phyloP scores from a whole-genome alignment of 345 rosid species.

The Eucalyptus lansdowneana region DNA sequence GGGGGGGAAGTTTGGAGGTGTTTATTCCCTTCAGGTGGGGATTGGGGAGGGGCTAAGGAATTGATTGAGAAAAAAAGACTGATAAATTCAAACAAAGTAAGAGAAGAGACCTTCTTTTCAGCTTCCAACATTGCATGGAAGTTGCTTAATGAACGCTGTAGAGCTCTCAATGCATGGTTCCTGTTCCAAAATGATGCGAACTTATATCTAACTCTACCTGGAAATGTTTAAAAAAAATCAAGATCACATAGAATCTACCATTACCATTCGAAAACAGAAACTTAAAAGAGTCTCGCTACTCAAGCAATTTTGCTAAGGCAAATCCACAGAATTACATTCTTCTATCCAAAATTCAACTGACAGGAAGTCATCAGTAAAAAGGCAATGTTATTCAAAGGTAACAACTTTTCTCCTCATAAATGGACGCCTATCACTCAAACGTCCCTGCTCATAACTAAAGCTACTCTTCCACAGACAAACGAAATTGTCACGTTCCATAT shows the following conservation, averaged over 20 bases:
- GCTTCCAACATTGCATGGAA: conserved; percentile 66
- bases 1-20: background rate
- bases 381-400: background rate
- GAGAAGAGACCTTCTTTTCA: conserved; percentile 71
- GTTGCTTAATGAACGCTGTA: conserved; percentile 66
- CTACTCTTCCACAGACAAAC: background rate
- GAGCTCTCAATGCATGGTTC: conserved; percentile 76
- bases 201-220: conserved; percentile 99
- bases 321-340: background rate
- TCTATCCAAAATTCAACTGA: background rate
- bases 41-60: background rate
- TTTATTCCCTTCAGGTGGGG: background rate
- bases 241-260: background rate
- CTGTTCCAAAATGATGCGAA: conserved; percentile 99
- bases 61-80: background rate
- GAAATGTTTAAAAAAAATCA: conserved; percentile 1
- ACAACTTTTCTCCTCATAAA: background rate
- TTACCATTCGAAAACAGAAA: background rate
- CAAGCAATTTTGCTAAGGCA: background rate
- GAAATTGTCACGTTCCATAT: background rate
- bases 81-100: background rate
- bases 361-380: background rate
- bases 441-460: background rate
- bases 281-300: background rate
- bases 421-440: background rate